Evolutionary conservation across 768 basidiomycete species (phyloP), one percentile per base, ranked within the genome.

Genomic region (Coprinopsis marcescibilis): DNA sequence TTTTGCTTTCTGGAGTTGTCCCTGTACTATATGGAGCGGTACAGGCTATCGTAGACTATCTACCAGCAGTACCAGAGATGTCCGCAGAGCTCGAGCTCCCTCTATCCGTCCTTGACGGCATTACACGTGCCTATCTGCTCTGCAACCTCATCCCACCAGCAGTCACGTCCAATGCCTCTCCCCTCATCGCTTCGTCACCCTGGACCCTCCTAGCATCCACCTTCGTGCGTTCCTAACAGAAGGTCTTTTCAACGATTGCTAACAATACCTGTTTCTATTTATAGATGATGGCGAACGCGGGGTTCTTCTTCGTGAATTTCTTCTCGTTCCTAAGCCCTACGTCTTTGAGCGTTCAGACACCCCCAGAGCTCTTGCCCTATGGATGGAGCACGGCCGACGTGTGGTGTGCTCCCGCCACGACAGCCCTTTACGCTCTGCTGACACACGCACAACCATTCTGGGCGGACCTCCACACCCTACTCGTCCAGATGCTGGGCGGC

Each of bases 361-460:
- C 93, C 1, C 72, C 82, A 0, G 92, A 94, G 60, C 73, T 96
- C 6, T 72, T 72, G 44, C 76, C 88, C 0, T 85, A 84, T 48
- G 93, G 93, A 11, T 95, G 92, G 92, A 85, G 81, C 34, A 79
- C 81, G 19, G 76, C 80, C 0, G 93, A 95, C 59, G 62, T 92
- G 24, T 95, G 92, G 91, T 79, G 79, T 62, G 89, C 92, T 7
- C 83, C 89, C 5, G 65, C 83, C 54, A 67, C 83, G 55, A 90
- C 89, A 10, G 85, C 72, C 1, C 59, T 93, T 8, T 93, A 89
- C 59, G 82, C 91, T 44, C 76, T 82, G 48, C 73, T 93, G 43
- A 92, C 90, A 7, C 89, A 92, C 52, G 83, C 87, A 2, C 90
- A 94, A 60, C 86, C 90, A 0, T 85, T 86, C 62, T 93, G 83